Evolutionary conservation across 2,329 filamentous ascomycete genomes (phyloP), one percentile per base, ranked within the genome.

Genomic region (Ophidiomyces ophidiicola): DNA sequence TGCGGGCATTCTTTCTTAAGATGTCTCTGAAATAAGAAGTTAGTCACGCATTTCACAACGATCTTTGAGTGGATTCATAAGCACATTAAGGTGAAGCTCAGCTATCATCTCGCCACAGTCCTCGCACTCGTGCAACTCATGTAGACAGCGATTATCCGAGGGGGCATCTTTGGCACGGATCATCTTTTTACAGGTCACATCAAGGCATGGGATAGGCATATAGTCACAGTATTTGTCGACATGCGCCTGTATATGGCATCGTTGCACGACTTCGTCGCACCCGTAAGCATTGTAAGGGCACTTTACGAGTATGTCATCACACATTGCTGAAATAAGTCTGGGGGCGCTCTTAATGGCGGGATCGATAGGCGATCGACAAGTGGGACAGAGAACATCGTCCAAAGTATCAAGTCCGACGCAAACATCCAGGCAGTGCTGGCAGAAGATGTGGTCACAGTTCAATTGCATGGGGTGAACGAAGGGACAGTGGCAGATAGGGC

Each of bases 371-470:
- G 64, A 64, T 26, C 74, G 70, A 52, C 74, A 78, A 3, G 69
- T 69, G 32, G 74, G 74, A 57, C 74, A 78, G 23, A 60, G 64
- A 46, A 62, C 63, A 54, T 51, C 31, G 47, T 48, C 42, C 34
- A 8, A 24, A 41, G 32, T 45, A 48, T 38, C 57, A 55, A 17
- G 51, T 58, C 25, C 53, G 51, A 69, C 67, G 10, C 65, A 65
- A 31, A 64, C 60, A 36, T 64, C 64, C 43, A 79, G 61, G 50
- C 75, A 79, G 17, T 69, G 65, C 39, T 66, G 61, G 57, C 75
- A 79, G 59, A 79, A 79, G 46, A 72, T 70, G 58, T 79, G 75
- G 46, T 78, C 72, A 56, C 75, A 79, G 46, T 70, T 63, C 33
- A 75, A 59, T 48, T 71, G 63, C 31, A 76, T 65, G 1, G 75